These are phyloP conservation scores for Colletotrichum tamarilloi DNA, from an alignment of 2,329 filamentous ascomycete genomes.

Conservation along the genomic window DNA sequence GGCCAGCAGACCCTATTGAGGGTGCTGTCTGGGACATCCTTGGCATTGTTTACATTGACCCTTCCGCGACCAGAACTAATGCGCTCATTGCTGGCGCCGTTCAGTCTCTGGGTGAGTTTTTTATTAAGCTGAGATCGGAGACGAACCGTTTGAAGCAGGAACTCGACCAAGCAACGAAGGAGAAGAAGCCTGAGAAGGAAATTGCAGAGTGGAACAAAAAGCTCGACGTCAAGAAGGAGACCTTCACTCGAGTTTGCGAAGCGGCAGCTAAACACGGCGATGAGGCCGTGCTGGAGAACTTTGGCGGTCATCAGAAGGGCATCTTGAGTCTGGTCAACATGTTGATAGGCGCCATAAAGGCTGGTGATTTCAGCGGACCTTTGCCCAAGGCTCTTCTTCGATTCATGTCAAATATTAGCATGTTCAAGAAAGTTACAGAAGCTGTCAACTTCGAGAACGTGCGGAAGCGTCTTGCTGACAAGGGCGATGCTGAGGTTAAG, in stretches of 20 bases:
- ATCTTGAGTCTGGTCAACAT: conserved; percentile 65
- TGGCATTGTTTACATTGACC: conserved; percentile 61
- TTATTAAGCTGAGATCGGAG: conserved; percentile 59
- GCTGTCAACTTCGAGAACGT: conserved; percentile 75
- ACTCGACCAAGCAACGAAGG: conserved; percentile 55
- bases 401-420: conserved; percentile 71
- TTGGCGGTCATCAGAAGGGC: conserved; percentile 68
- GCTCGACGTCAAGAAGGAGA: conserved; percentile 57
- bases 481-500: conserved; percentile 73
- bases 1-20: conserved; percentile 57
- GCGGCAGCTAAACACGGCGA: conserved; percentile 66
- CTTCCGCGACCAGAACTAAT: conserved; percentile 49
- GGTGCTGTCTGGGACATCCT: conserved; percentile 65
- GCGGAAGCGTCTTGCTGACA: conserved; percentile 71
- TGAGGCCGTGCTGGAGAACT: conserved; percentile 65
- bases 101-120: conserved; percentile 61
- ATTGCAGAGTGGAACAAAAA: conserved; percentile 52
- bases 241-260: conserved; percentile 63
- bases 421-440: conserved; percentile 70
- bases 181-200: conserved; percentile 50
- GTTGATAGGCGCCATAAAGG: conserved; percentile 65
- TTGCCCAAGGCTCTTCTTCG: conserved; percentile 67
- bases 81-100: conserved; percentile 58
- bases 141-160: conserved; percentile 60
- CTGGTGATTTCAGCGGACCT: conserved; percentile 62